Evolutionary conservation across 805 yeast species (phyloP), one percentile per base, ranked within the genome.

Genomic region (Starmerella cellae): DNA sequence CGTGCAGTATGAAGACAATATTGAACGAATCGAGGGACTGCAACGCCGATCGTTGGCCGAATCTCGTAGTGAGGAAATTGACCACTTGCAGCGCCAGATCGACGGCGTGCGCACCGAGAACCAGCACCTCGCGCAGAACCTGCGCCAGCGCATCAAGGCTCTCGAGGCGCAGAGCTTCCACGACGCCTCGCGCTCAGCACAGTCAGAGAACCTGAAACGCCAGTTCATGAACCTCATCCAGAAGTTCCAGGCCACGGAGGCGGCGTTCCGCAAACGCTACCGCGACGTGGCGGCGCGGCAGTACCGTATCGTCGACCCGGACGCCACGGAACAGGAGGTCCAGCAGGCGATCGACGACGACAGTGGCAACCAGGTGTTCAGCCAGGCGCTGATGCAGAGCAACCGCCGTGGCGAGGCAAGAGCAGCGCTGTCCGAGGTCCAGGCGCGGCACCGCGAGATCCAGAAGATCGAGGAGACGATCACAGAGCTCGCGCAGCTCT

Each of bases 371-470:
- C 97, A 88, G 66, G 82, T 87, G 54, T 91, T 88, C 65, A 84
- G 91, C 46, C 94, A 85, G 64, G 96, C 96, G 17, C 50, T 61
- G 40, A 43, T 61, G 57, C 59, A 53, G 49, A 55, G 60, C 24
- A 60, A 61, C 52, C 56, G 64, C 44, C 59, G 64, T 27, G 66
- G 66, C 44, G 95, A 88, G 65, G 96, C 97, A 32, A 76, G 91
- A 62, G 77, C 95, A 27, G 97, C 93, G 2, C 71, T 91, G 54
- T 82, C 84, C 56, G 97, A 91, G 66, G 97, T 88, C 43, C 95
- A 88, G 66, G 77, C 80, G 41, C 79, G 98, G 68, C 97, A 91
- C 68, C 79, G 81, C 60, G 97, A 91, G 66, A 75, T 91, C 59
- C 81, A 83, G 67, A 82, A 84, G 67, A 79, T 91, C 64, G 96